Evolutionary conservation across 139 green algal species (phyloP).

Genomic region (Auxenochlorella pyrenoidosa): DNA sequence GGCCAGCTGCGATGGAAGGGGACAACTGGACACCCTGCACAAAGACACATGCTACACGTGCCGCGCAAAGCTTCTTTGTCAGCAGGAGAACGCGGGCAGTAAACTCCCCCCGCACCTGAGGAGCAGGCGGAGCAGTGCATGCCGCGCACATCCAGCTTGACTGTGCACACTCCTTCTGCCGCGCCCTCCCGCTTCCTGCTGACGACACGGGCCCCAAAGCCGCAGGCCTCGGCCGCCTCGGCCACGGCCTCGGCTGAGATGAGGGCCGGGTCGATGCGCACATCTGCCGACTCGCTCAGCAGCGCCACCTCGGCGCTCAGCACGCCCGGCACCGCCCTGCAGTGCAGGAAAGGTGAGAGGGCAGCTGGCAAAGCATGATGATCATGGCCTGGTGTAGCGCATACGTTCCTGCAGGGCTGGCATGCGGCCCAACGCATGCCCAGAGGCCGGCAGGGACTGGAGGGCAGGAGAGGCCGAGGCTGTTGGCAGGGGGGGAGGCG

Average conservation of each 20-base stretch:
- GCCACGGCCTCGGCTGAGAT: slow-evolving; percentile 52
- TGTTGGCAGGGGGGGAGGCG: too few species aligned
- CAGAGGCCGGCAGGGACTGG: too few species aligned
- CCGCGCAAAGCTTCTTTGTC: too few species aligned
- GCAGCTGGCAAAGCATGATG: not conserved
- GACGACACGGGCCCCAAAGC: slow-evolving; percentile 76
- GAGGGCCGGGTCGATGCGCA: slow-evolving; percentile 26
- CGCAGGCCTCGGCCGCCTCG: slow-evolving; percentile 76
- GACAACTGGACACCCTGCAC: too few species aligned
- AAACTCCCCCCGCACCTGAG: not conserved
- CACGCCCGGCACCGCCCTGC: slow-evolving; percentile 77
- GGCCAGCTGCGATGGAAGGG: too few species aligned
- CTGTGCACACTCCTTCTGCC: not conserved
- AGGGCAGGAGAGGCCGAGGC: too few species aligned
- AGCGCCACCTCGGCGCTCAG: slow-evolving; percentile 70
- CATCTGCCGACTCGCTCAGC: slow-evolving; percentile 76
- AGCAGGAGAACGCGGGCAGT: too few species aligned
- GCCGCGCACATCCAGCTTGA: slow-evolving; percentile 62
- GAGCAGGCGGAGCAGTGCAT: slow-evolving; percentile 84
- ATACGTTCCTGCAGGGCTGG: not conserved
- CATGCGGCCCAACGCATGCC: too few species aligned
- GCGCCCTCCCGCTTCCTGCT: not conserved
- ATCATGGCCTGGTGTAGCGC: too few species aligned
- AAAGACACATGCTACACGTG: too few species aligned
- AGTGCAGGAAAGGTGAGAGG: not conserved